Conservation (phyloP, 2,329 filamentous ascomycete genomes). For the Colletotrichum abscissum region DNA sequence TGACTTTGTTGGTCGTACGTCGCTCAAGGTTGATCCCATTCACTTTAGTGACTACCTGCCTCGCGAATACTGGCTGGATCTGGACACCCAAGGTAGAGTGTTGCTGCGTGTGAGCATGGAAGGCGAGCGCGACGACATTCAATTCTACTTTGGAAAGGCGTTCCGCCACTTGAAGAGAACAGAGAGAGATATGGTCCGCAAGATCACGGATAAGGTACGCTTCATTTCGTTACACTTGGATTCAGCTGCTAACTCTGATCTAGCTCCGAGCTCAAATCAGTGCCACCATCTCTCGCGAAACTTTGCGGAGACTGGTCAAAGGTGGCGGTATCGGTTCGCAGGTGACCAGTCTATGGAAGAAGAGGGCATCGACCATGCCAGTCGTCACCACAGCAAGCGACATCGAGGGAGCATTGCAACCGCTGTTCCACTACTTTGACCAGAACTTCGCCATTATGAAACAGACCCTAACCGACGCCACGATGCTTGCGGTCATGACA, state of each 20-base stretch:
- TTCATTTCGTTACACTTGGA: neutral
- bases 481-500: constrained; percentile 99
- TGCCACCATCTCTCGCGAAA: constrained; percentile 84
- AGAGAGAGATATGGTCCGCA: constrained; percentile 97
- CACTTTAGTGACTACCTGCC: constrained; percentile 97
- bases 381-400: constrained; percentile 76
- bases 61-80: constrained; percentile 95
- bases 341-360: constrained; percentile 77
- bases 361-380: constrained; percentile 61
- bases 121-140: constrained; percentile 96
- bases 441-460: constrained; percentile 99
- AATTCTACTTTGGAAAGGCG: constrained; percentile 98
- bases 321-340: constrained; percentile 76
- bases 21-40: constrained; percentile 95
- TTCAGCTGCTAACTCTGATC: constrained; percentile 37
- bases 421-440: constrained; percentile 94
- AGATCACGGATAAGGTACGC: constrained; percentile 94
- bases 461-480: constrained; percentile 89
- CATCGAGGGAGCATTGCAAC: constrained; percentile 82
- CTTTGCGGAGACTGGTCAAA: constrained; percentile 79
- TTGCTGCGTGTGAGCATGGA: constrained; percentile 97
- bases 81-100: constrained; percentile 93
- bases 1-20: constrained; percentile 97
- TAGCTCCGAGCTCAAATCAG: constrained; percentile 94
- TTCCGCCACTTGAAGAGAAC: constrained; percentile 96